These are phyloP conservation scores for Salvia miltiorrhiza DNA, from an alignment of 257 asterid genomes.

Conservation along the genomic window DNA sequence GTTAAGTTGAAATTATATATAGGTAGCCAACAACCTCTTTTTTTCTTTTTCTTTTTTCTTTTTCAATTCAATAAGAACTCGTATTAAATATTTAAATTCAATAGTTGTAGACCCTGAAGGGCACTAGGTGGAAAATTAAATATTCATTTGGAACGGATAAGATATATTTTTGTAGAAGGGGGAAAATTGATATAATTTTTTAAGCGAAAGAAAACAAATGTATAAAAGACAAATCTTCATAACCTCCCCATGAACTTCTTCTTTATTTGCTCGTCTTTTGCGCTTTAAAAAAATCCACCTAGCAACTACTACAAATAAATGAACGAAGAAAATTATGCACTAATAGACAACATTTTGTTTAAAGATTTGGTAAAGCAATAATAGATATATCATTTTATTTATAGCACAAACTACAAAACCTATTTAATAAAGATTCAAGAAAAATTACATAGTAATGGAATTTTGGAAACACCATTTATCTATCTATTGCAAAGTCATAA, in stretches of 20 bases:
- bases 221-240: conserved; percentile 22
- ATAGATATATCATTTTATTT: no score
- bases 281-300: conserved; percentile 22
- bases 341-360: not conserved
- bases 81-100: not conserved
- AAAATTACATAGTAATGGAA: no score
- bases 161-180: not conserved
- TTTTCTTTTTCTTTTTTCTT: no score
- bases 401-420: no score
- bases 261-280: conserved; percentile 25
- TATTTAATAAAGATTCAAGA: no score
- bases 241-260: conserved; percentile 26
- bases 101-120: not conserved
- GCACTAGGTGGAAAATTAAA: not conserved
- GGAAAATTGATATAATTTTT: not conserved
- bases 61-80: no score
- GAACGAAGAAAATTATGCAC: not conserved
- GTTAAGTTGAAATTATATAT: not conserved
- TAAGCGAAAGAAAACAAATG: not conserved
- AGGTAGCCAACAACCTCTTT: not conserved
- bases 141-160: not conserved
- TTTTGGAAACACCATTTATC: not conserved
- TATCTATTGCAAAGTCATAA: not conserved
- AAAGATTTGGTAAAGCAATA: not conserved
- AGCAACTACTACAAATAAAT: conserved; percentile 21